A percentile compares a stretch with the other conserved stretches of the same genome.
These are phyloP conservation scores for Isatis lusitanica DNA, from an alignment of 441 rosid species.

Conservation along the genomic window DNA sequence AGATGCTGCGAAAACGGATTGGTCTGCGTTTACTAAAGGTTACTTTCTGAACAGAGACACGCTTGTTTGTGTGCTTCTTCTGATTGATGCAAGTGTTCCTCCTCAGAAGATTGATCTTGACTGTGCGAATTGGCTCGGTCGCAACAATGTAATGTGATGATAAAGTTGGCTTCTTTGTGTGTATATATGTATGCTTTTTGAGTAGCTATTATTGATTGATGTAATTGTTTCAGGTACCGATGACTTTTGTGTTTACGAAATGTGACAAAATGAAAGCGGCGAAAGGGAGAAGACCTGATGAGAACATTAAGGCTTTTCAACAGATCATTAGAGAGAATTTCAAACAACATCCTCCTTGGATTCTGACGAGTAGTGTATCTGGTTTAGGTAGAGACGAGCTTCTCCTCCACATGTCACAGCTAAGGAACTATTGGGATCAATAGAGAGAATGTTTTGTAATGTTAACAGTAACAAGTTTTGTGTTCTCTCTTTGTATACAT, in stretches of 20 bases:
- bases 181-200: too few species aligned
- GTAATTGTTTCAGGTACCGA: conserved; percentile 51
- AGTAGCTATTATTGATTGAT: background rate
- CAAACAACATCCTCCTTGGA: conserved; percentile 75
- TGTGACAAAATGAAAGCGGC: conserved; percentile 77
- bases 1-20: conserved; percentile 75
- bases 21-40: conserved; percentile 90
- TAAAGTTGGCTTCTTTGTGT: too few species aligned
- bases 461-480: conserved; percentile 16
- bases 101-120: conserved; percentile 90
- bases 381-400: conserved; percentile 90
- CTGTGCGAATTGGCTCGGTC: conserved; percentile 93
- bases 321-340: conserved; percentile 63
- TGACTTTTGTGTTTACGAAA: conserved; percentile 85
- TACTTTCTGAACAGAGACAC: conserved; percentile 79
- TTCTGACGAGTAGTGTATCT: conserved; percentile 85
- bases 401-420: conserved; percentile 84
- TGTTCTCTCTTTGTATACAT: background rate
- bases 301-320: conserved; percentile 71
- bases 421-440: conserved; percentile 91
- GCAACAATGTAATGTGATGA: conserved; percentile 54
- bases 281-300: conserved; percentile 75
- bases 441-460: conserved; percentile 29
- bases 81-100: conserved; percentile 89
- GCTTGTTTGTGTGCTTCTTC: conserved; percentile 73